Evolutionary conservation across 352 stramenopile genomes (phyloP).

Genomic region (Phytophthora melonis): DNA sequence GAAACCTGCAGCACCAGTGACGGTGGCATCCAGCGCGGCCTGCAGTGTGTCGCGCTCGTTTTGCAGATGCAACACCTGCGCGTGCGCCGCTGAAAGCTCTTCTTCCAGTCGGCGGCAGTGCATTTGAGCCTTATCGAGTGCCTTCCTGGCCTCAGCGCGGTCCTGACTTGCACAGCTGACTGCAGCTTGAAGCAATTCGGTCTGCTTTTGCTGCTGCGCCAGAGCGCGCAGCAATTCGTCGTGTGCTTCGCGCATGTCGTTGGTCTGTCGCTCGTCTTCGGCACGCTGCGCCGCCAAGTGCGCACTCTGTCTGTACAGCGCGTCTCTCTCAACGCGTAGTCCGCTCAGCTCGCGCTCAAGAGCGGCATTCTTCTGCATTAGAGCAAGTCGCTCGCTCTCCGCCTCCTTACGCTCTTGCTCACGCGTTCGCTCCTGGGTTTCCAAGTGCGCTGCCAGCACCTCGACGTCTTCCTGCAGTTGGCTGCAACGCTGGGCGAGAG

Average conservation of each 20-base stretch:
- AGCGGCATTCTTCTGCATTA: constrained; percentile 32
- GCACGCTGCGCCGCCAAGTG: constrained; percentile 30
- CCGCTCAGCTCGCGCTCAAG: constrained; percentile 45
- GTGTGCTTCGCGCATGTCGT: constrained; percentile 45
- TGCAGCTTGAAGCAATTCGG: constrained; percentile 42
- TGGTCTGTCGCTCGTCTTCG: constrained; percentile 33
- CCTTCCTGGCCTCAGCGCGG: constrained; percentile 41
- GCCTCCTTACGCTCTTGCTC: constrained; percentile 39
- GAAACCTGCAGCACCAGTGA: constrained; percentile 23
- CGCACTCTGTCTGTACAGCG: constrained; percentile 50
- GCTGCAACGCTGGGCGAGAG: constrained; percentile 27
- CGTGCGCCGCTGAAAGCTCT: constrained; percentile 49
- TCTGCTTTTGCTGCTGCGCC: constrained; percentile 49
- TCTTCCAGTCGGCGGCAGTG: constrained; percentile 64
- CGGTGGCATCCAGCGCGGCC: constrained; percentile 41
- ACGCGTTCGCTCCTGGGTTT: constrained; percentile 45
- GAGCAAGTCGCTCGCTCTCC: constrained; percentile 25
- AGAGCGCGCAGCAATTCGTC: constrained; percentile 64
- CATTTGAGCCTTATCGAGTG: constrained; percentile 58
- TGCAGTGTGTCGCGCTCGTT: constrained; percentile 52
- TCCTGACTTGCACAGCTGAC: constrained; percentile 36
- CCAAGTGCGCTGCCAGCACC: constrained; percentile 62
- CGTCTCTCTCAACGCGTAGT: constrained; percentile 57
- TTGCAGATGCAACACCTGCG: constrained; percentile 56
- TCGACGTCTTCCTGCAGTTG: constrained; percentile 69